Evolutionary conservation across 2,329 filamentous ascomycete genomes (phyloP), one percentile per base, ranked within the genome.

Genomic region (Stemphylium lycopersici): DNA sequence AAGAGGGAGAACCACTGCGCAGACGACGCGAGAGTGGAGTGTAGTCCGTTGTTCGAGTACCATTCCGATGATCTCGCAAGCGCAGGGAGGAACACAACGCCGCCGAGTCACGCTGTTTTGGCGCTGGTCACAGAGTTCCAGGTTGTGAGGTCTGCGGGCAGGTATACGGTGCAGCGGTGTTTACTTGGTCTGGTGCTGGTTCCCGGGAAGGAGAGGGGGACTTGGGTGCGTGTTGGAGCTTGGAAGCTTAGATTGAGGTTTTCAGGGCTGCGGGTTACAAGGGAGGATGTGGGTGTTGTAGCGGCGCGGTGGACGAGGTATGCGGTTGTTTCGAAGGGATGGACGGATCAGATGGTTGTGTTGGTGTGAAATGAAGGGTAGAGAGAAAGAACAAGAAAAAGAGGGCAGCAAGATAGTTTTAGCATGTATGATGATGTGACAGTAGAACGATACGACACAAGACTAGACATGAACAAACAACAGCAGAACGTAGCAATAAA

Each of bases 221-320:
- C 43, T 4, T 59, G 57, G 57, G 43, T 4, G 22, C 31, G 57
- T 3, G 32, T 55, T 1, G 57, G 54, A 4, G 53, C 39, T 6
- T 59, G 57, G 53, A 54, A 52, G 26, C 26, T 29, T 3, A 10
- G 10, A 29, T 10, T 29, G 26, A 10, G 26, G 8, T 29, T 29
- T 29, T 29, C 26, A 2, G 26, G 26, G 26, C 24, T 59, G 8
- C 37, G 16, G 1, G 12, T 59, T 2, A 37, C 31, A 16, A 32
- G 51, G 1, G 7, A 1, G 2, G 39, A 20, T 10, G 40, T 59
- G 3, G 3, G 13, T 0, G 46, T 54, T 5, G 48, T 59, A 3
- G 52, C 52, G 15, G n/a, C 20, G 18, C 15, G 48, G 7, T 59
- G 56, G 56, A 11, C 13, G 8, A 37, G 15, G 7, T 26, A 48